Evolutionary conservation across 192 early-diverging fungal genomes (phyloP).

Genomic region (Coemansia reversa): DNA sequence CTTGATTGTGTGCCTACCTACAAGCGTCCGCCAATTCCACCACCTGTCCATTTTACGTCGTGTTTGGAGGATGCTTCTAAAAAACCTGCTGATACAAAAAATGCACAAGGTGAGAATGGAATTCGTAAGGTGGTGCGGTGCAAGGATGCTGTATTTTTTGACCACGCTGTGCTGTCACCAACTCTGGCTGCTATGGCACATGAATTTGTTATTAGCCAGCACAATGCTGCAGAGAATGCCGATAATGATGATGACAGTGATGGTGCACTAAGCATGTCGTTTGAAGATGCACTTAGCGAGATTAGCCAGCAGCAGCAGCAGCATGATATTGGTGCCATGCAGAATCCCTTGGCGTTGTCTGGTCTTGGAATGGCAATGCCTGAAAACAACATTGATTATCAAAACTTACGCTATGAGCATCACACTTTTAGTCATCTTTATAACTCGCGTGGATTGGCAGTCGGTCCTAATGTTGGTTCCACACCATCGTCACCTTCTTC

Average conservation of each 20-base stretch:
- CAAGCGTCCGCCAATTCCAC: constrained; percentile 16
- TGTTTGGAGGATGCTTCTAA: too few relatives aligned
- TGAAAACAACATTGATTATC: too few relatives aligned
- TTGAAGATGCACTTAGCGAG: not conserved
- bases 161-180: constrained; percentile 11
- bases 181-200: constrained; percentile 15
- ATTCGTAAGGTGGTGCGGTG: not conserved
- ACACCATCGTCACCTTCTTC: constrained; percentile 40
- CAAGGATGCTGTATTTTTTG: constrained; percentile 13
- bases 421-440: too few relatives aligned
- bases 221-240: too few relatives aligned
- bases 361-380: too few relatives aligned
- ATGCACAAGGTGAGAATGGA: too few relatives aligned
- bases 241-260: not conserved
- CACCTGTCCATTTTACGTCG: not conserved
- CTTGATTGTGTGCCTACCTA: not conserved
- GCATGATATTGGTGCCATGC: not conserved
- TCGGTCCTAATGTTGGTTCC: constrained; percentile 40
- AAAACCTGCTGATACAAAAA: too few relatives aligned
- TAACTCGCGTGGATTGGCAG: constrained; percentile 9
- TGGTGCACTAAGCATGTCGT: not conserved
- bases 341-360: too few relatives aligned
- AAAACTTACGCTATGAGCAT: too few relatives aligned
- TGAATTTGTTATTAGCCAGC: not conserved
- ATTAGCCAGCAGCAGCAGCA: not conserved